These are phyloP conservation scores for Ustilago loliicola DNA, from an alignment of 1,284 basidiomycete species.

Conservation along the genomic window DNA sequence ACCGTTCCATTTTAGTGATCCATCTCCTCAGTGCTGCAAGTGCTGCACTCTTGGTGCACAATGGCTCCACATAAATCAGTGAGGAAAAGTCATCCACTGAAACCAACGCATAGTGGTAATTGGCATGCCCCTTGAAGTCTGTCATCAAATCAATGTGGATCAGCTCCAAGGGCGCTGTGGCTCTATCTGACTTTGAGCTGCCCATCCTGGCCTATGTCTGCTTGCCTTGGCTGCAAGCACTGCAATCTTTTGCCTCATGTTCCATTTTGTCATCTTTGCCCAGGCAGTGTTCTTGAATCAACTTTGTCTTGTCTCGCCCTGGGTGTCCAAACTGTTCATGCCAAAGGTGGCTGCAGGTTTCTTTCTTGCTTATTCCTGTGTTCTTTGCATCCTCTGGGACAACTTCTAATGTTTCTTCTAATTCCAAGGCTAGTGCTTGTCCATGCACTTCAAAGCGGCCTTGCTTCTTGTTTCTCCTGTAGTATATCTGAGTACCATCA, in stretches of 20 bases:
- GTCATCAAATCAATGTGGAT: slow-evolving; percentile 5
- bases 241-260: slow-evolving; percentile 1
- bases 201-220: slow-evolving; percentile 1
- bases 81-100: slow-evolving; percentile 15
- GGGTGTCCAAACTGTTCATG: slow-evolving; percentile 13
- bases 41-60: slow-evolving; percentile 7
- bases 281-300: slow-evolving; percentile 11
- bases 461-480: neutral
- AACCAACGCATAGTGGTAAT: slow-evolving; percentile 13
- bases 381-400: neutral
- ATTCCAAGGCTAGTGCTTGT: neutral
- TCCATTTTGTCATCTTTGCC: neutral
- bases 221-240: slow-evolving; percentile 5
- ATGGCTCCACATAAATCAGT: neutral
- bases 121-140: slow-evolving; percentile 6
- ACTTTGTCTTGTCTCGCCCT: slow-evolving; percentile 10
- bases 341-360: neutral
- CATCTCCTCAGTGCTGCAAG: neutral
- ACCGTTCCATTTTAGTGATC: neutral
- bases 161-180: neutral
- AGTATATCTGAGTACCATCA: neutral
- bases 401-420: neutral
- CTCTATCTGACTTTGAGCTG: neutral
- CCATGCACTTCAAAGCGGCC: neutral
- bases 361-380: neutral